Conservation (phyloP, 2,329 filamentous ascomycete species). For the Trichothecium sympodiale region DNA sequence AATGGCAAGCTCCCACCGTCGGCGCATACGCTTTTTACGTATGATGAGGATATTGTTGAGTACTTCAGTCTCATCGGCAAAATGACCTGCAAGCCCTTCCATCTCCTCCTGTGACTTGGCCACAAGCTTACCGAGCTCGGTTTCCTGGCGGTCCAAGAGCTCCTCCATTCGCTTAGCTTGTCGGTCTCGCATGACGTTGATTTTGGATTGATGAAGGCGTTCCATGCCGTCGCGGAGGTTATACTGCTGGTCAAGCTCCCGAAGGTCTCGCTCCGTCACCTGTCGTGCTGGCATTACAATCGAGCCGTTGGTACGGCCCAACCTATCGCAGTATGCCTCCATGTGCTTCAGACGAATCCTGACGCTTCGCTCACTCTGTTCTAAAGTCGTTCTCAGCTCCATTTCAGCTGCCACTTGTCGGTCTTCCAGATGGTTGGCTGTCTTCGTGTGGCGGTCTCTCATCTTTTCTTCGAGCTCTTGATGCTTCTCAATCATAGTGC, state of each 20-base stretch:
- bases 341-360: conserved; percentile 50
- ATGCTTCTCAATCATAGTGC: conserved; percentile 34
- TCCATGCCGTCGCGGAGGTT: conserved; percentile 48
- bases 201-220: conserved; percentile 46
- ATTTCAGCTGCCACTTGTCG: conserved; percentile 52
- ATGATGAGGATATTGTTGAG: conserved; percentile 32
- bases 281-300: conserved; percentile 32
- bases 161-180: conserved; percentile 52
- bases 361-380: conserved; percentile 46
- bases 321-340: conserved; percentile 52
- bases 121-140: conserved; percentile 34
- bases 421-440: conserved; percentile 45
- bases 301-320: conserved; percentile 28
- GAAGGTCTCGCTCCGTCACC: conserved; percentile 48
- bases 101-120: conserved; percentile 35
- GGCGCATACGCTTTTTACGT: conserved; percentile 31
- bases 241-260: conserved; percentile 50
- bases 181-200: conserved; percentile 54
- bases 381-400: conserved; percentile 41
- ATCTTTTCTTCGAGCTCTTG: conserved; percentile 36
- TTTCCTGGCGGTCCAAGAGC: conserved; percentile 41
- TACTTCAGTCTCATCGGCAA: conserved; percentile 37
- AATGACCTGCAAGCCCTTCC: conserved; percentile 33
- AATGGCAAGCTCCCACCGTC: conserved; percentile 40
- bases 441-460: conserved; percentile 42